Evolutionary conservation across 2,329 filamentous ascomycete species (phyloP), one percentile per base, ranked within the genome.

Genomic region (Calonectria pseudoturangicola): DNA sequence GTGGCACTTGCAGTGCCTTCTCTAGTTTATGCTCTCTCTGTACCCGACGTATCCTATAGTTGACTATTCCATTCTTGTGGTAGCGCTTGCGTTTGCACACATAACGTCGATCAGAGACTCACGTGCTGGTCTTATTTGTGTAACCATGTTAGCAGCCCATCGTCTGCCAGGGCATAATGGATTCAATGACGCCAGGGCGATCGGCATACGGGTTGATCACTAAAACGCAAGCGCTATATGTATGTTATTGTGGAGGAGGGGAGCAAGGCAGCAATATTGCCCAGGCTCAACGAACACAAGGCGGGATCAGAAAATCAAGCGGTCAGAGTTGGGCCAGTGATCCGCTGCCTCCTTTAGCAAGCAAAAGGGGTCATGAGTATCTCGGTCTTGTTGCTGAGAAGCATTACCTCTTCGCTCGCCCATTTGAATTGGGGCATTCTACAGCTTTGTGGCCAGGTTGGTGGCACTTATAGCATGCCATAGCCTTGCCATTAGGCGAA

Each of bases 381-480:
- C 39, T 36, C 21, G 13, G 25, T 66, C 13, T 50, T 51, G 60
- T 68, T 21, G 48, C 50, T 60, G 51, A 50, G 47, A 21, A 63
- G 60, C 25, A 41, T 62, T 74, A 74, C 68, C 66, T 76, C 63
- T 69, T 75, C 27, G 45, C 58, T 36, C 72, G 64, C 41, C 76
- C 76, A 27, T 75, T 69, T 30, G 71, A 60, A 30, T 75, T 84
- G 2, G 90, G 87, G 79, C 92, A 93, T 25, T 91, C 87, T 60
- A 82, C 84, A 66, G 87, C 87, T 74, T 88, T 89, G 81, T 94
- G 93, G 1, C 92, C 92, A 41, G 85, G 84, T 75, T 90, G 86
- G 18, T 91, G 89, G 80, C 93, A 94, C 21, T 84, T 88, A 82
- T 89, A 90, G 81, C 93, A 94, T 56, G 85, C 86, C 75, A 82